phyloP scores from a whole-genome alignment of 1,284 basidiomycete genomes.

The Mixia osmundae region DNA sequence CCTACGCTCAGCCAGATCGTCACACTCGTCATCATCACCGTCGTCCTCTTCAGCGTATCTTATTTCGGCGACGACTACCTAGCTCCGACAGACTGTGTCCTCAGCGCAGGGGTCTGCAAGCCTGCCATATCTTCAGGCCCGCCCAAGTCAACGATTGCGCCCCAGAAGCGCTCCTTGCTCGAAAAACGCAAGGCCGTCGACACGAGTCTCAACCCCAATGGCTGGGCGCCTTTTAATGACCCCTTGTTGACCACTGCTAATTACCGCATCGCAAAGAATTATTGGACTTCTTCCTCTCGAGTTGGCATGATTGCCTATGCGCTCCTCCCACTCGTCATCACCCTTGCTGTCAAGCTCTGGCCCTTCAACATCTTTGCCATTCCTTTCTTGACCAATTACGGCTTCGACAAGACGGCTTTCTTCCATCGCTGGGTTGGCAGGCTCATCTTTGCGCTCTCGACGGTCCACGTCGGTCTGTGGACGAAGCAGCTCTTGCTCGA shows the following conservation, averaged over 20 bases:
- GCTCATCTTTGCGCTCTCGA: conserved; percentile 44
- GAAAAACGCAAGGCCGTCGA: background rate
- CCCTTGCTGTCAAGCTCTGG: conserved; percentile 54
- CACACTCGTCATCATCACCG: conserved; percentile 10
- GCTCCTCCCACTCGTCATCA: conserved; percentile 46
- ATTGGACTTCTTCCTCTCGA: conserved; percentile 52
- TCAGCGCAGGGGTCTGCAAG: conserved; percentile 10
- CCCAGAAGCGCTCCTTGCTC: background rate
- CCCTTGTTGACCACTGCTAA: conserved; percentile 23
- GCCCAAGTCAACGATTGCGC: conserved; percentile 4
- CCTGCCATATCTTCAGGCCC: background rate
- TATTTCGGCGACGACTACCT: conserved; percentile 17
- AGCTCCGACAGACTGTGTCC: conserved; percentile 15
- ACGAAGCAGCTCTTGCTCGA: conserved; percentile 43
- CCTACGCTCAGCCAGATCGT: conserved; percentile 15
- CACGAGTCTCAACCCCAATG: background rate
- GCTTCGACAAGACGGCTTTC: conserved; percentile 37
- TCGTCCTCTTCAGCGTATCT: conserved; percentile 8
- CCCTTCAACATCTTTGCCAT: conserved; percentile 60
- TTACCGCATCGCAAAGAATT: conserved; percentile 42
- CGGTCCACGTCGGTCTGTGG: conserved; percentile 49
- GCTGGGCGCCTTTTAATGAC: conserved; percentile 13
- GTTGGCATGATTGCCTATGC: conserved; percentile 55
- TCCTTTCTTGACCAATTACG: conserved; percentile 39
- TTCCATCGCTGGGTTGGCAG: conserved; percentile 37